phyloP scores from a whole-genome alignment of 441 rosid species.

The Omphalea diandra region DNA sequence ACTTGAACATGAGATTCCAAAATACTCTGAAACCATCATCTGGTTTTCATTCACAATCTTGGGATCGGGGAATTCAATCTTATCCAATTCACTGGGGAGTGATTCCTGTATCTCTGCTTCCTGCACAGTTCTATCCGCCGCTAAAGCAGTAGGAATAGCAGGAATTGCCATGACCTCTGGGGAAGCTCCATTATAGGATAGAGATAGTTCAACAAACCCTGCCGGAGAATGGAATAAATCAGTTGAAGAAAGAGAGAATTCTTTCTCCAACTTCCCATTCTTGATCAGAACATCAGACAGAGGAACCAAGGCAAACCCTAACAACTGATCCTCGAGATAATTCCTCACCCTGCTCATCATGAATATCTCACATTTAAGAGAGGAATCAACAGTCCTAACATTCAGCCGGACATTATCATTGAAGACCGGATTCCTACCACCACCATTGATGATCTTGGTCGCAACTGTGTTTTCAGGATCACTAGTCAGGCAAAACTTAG shows the following conservation, averaged over 20 bases:
- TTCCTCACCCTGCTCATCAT: constrained; percentile 99
- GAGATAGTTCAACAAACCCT: constrained; percentile 85
- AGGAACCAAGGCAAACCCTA: constrained; percentile 90
- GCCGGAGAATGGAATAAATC: constrained; percentile 97
- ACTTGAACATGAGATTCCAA: constrained; percentile 54
- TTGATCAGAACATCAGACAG: constrained; percentile 73
- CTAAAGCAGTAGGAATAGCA: constrained; percentile 38
- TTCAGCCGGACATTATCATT: constrained; percentile 63
- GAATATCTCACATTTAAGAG: constrained; percentile 90
- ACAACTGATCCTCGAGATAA: constrained; percentile 93
- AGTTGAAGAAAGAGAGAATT: constrained; percentile 93
- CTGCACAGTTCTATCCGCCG: constrained; percentile 40
- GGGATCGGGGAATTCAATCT: constrained; percentile 98
- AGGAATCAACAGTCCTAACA: constrained; percentile 63
- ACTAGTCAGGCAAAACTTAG: constrained; percentile 84
- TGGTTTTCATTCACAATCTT: constrained; percentile 82
- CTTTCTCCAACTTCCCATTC: constrained; percentile 83
- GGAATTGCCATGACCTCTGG: constrained; percentile 86
- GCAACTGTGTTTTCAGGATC: constrained; percentile 77
- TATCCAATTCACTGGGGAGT: constrained; percentile 57
- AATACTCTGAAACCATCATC: constrained; percentile 95
- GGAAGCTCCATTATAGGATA: constrained; percentile 74
- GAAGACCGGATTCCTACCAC: constrained; percentile 96
- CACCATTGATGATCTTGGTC: constrained; percentile 93
- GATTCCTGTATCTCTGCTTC: constrained; percentile 49